Evolutionary conservation across 2,329 filamentous ascomycete species (phyloP).

Genomic region (Ceratocystis cacaofunesta): DNA sequence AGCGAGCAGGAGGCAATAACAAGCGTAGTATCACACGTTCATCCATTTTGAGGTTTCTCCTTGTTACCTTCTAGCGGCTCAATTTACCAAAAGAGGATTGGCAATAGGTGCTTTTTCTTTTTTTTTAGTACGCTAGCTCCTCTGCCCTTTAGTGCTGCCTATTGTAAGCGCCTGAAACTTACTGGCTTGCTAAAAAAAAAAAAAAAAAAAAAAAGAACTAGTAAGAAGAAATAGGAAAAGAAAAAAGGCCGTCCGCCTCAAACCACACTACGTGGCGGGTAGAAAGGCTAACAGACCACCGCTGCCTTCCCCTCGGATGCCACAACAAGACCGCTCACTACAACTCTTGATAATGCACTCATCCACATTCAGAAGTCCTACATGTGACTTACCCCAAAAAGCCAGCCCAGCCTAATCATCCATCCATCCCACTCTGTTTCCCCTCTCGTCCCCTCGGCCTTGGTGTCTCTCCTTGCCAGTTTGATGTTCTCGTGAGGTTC

Average conservation of each 20-base stretch:
- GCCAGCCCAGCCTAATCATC: background rate
- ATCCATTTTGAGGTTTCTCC: too few species aligned
- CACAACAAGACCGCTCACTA: too few species aligned
- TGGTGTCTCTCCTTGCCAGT: background rate
- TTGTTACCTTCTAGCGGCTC: background rate
- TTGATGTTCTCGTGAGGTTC: background rate
- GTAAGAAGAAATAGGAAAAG: too few species aligned
- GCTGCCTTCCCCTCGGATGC: too few species aligned
- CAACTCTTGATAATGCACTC: background rate
- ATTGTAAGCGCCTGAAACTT: slow-evolving; percentile 2
- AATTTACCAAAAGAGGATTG: background rate
- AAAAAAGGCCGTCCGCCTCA: too few species aligned
- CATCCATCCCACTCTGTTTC: background rate
- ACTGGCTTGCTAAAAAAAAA: too few species aligned
- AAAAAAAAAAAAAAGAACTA: too few species aligned
- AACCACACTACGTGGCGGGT: too few species aligned
- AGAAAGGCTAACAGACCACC: too few species aligned
- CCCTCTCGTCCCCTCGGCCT: background rate
- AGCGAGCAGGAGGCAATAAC: background rate
- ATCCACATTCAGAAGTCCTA: background rate
- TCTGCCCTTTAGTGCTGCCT: background rate
- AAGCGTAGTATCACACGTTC: background rate
- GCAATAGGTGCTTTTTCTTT: background rate
- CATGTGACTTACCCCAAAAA: background rate
- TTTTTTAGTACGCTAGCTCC: background rate